Evolutionary conservation across 2,329 filamentous ascomycete genomes (phyloP).

Genomic region (Pseudogymnoascus sp.): DNA sequence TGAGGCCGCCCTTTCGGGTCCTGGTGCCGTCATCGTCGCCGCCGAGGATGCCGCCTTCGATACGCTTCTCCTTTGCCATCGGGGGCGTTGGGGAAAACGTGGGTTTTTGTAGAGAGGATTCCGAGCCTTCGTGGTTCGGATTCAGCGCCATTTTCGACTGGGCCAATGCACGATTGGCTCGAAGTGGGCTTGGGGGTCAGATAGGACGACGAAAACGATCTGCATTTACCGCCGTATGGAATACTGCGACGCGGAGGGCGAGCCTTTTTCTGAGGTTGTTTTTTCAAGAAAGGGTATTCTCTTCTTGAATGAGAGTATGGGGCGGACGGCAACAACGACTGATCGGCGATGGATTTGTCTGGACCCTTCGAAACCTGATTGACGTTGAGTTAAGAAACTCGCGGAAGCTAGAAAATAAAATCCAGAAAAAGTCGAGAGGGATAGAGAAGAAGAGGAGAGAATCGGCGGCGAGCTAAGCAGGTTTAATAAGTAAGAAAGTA

Average conservation of each 20-base stretch:
- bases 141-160: constrained; percentile 26
- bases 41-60: constrained; percentile 8
- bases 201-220: constrained; percentile 7
- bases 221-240: constrained; percentile 3
- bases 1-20: constrained; percentile 11
- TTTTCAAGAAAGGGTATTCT: neutral
- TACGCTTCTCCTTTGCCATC: neutral
- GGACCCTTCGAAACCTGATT: neutral
- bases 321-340: neutral
- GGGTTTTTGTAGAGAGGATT: constrained; percentile 4
- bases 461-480: neutral
- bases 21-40: constrained; percentile 15
- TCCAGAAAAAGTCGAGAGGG: neutral
- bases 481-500: neutral
- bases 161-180: constrained; percentile 24
- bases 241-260: neutral
- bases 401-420: neutral
- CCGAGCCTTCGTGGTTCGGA: constrained; percentile 7
- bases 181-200: constrained; percentile 15
- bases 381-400: neutral
- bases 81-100: neutral
- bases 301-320: neutral
- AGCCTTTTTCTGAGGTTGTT: neutral
- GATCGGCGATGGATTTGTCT: neutral
- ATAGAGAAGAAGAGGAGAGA: neutral